Evolutionary conservation across 2,329 filamentous ascomycete species (phyloP).

Genomic region (Diaporthe citrichinensis): DNA sequence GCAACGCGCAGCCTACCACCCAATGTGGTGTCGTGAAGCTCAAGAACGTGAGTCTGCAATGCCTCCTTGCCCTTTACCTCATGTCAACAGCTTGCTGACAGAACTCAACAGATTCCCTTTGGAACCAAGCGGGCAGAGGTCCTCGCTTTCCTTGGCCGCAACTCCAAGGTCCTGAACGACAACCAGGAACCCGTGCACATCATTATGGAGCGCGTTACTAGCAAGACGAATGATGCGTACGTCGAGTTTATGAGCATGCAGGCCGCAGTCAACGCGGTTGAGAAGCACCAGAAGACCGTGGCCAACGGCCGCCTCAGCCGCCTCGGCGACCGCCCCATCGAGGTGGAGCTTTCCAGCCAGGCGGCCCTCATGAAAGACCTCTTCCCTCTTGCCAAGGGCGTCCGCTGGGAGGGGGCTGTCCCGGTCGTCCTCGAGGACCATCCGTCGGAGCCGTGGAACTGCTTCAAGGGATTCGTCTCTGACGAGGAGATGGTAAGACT

Average conservation of each 20-base stretch:
- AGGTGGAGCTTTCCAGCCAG: constrained; percentile 70
- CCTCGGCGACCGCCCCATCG: constrained; percentile 70
- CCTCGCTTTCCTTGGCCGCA: constrained; percentile 71
- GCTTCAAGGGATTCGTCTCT: constrained; percentile 73
- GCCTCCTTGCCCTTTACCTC: not conserved
- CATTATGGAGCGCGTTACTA: constrained; percentile 74
- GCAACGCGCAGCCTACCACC: constrained; percentile 46
- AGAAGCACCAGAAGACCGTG: constrained; percentile 59
- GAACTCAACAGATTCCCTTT: constrained; percentile 68
- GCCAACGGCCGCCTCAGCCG: constrained; percentile 59
- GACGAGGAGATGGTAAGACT: constrained; percentile 68
- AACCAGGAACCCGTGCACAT: constrained; percentile 71
- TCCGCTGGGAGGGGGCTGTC: constrained; percentile 65
- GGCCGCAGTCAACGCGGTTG: constrained; percentile 68
- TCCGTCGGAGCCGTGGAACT: constrained; percentile 60
- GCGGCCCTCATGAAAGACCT: constrained; percentile 71
- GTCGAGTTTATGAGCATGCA: constrained; percentile 68
- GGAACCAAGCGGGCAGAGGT: constrained; percentile 67
- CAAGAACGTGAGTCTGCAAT: constrained; percentile 60
- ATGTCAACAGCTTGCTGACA: not conserved
- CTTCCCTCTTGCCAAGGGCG: constrained; percentile 70
- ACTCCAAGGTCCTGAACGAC: constrained; percentile 68
- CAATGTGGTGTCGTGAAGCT: constrained; percentile 63
- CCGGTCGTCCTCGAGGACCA: constrained; percentile 58
- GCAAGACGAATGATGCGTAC: constrained; percentile 74